These are phyloP conservation scores for Daldinia caldariorum DNA, from an alignment of 495 filamentous ascomycete genomes.

Conservation along the genomic window DNA sequence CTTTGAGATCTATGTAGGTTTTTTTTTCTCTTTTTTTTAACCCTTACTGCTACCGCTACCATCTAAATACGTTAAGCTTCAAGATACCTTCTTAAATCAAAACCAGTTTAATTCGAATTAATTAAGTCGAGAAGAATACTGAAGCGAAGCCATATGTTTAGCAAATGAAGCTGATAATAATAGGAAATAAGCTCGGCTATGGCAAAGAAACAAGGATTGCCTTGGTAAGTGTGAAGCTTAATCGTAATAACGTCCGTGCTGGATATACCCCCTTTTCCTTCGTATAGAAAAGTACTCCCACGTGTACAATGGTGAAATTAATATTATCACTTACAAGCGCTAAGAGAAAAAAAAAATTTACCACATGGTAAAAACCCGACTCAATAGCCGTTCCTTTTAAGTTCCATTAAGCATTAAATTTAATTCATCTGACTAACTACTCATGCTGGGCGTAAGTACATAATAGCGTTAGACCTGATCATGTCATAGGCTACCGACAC, in stretches of 20 bases:
- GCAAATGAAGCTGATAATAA: not conserved
- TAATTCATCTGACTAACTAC: conserved; percentile 43
- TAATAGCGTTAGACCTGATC: conserved; percentile 7
- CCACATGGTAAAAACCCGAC: conserved; percentile 29
- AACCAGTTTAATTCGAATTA: not conserved
- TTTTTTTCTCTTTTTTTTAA: not conserved
- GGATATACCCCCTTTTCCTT: conserved; percentile 7
- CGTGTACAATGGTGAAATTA: conserved; percentile 26
- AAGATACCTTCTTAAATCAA: not conserved
- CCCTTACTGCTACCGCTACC: not conserved
- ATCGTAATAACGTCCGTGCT: not conserved
- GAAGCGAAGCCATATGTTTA: not conserved
- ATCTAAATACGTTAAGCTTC: not conserved
- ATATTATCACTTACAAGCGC: conserved; percentile 8
- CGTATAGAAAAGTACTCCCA: conserved; percentile 5
- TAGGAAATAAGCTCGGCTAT: not conserved
- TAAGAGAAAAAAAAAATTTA: conserved; percentile 12
- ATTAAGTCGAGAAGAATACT: conserved; percentile 1
- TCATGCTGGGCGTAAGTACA: conserved; percentile 37
- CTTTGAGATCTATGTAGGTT: conserved; percentile 7
- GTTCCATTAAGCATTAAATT: conserved; percentile 36
- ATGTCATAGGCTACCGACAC: conserved; percentile 15
- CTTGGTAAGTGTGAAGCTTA: conserved; percentile 6
- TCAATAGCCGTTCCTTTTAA: conserved; percentile 35
- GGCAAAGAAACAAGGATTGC: not conserved